Base-by-base conservation (phyloP, 441 rosid species). In the Pelargonium citronellum region DNA sequence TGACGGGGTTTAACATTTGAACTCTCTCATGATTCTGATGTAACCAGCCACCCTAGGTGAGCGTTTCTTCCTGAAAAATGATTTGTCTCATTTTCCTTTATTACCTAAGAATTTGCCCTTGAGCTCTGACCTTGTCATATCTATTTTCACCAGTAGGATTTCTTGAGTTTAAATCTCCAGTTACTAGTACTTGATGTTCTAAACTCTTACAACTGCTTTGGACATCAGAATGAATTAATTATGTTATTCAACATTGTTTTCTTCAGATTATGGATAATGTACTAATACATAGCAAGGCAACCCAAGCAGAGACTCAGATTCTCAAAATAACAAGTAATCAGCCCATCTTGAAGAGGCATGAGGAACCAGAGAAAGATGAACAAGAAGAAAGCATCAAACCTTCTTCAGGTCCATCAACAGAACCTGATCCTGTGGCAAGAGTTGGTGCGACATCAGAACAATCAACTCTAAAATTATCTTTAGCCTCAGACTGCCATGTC, bases 211-310 rank as follows among this genome's bases (percentile, higher is more conserved):
- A 46, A 15, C n/a, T 46, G 51, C 51, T 10, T 46, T 10, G 22
- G 22, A 55, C 61, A 16, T 55, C 61, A 13, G 19, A 19, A 20
- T 9, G 5, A 16, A 58, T 58, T 58, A 58, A 58, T 58, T 10
- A 19, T 58, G 22, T 15, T 51, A 13, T 20, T 20, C 64, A 60
- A 20, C 34, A 60, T 37, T 73, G 71, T 62, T 66, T 69, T 66
- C 16, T 82, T 78, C 85, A 94, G 99, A 90, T 90, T 69, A 73
- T 90, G 83, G 96, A 86, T 64, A 91, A 86, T 53, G 85, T 87
- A 66, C 72, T 83, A 78, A 81, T 90, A 53, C 84, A 81, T 53
- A 85, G 78, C 39, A 88, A 87, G 78, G 83, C 77, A 61, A 84
- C 80, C 57, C 87, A 83, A 66, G 90, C 79, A 71, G 89, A 80